Percentiles rank a stretch among this genome's conserved stretches.
These are phyloP conservation scores for Aspergillus ruber DNA, from an alignment of 2,329 filamentous ascomycete species.

Conservation along the genomic window DNA sequence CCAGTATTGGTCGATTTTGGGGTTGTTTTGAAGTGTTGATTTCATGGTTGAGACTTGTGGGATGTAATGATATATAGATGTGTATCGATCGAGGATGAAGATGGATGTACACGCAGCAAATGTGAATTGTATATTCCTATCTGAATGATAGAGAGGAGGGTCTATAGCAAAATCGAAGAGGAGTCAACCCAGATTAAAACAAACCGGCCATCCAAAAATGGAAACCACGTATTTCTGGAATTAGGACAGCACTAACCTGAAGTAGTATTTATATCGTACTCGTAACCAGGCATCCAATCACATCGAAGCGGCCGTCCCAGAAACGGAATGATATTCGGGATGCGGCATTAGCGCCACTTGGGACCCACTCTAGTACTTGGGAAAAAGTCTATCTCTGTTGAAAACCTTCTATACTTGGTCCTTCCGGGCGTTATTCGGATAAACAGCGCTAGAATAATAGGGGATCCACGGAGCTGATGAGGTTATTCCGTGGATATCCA, in stretches of 20 bases:
- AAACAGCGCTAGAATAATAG: too few relatives aligned
- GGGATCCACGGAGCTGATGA: too few relatives aligned
- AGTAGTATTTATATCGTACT: background rate
- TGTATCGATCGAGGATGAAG: background rate
- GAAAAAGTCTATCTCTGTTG: background rate
- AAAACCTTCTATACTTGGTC: background rate
- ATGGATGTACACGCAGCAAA: background rate
- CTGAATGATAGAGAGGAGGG: background rate
- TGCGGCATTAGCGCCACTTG: background rate
- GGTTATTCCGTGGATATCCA: too few relatives aligned
- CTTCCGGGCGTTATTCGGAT: background rate
- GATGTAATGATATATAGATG: background rate
- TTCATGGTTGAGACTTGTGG: background rate
- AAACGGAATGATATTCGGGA: background rate
- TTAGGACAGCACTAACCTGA: background rate
- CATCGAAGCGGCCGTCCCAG: background rate
- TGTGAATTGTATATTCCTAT: too few relatives aligned
- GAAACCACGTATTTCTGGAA: background rate
- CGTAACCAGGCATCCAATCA: background rate
- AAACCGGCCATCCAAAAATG: background rate
- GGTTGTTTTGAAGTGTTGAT: constrained; percentile 22
- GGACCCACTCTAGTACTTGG: background rate
- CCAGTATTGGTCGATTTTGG: constrained; percentile 58
- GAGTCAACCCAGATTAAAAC: background rate
- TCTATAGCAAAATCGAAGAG: background rate